These are phyloP conservation scores for Kazachstania psychrophila DNA, from an alignment of 805 yeast species.

Conservation along the genomic window DNA sequence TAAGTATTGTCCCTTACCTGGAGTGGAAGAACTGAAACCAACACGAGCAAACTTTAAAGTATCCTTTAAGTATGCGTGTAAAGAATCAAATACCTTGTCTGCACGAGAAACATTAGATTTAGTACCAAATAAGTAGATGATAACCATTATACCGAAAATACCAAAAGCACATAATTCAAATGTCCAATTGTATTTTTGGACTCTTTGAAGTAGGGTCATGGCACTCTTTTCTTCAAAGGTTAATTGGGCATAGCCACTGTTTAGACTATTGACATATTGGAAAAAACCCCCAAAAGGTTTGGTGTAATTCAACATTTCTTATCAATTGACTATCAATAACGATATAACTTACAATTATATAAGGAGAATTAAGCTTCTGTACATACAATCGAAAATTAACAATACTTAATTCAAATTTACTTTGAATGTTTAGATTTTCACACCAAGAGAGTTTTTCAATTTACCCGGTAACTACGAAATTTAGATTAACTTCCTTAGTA, in stretches of 20 bases:
- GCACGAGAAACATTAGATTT: slow-evolving; percentile 49
- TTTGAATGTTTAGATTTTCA: neutral
- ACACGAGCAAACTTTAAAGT: slow-evolving; percentile 62
- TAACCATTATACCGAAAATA: slow-evolving; percentile 41
- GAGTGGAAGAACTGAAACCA: slow-evolving; percentile 22
- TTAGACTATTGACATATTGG: slow-evolving; percentile 17
- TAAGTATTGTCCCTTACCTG: slow-evolving; percentile 31
- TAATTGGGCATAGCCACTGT: slow-evolving; percentile 24
- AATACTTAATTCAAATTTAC: no score
- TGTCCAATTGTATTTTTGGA: slow-evolving; percentile 61
- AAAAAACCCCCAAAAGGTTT: slow-evolving; percentile 4
- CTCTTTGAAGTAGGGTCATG: slow-evolving; percentile 51
- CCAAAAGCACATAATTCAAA: slow-evolving; percentile 54
- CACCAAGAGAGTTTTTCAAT: neutral
- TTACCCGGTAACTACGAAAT: neutral
- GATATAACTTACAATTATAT: no score
- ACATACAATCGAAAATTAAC: no score
- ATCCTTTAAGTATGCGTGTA: slow-evolving; percentile 44
- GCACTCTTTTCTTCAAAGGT: slow-evolving; percentile 45
- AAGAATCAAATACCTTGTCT: slow-evolving; percentile 40
- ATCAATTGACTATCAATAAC: no score
- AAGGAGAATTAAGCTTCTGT: no score
- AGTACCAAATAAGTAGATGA: slow-evolving; percentile 51
- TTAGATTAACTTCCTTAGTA: no score
- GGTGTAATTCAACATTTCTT: no score